A percentile compares a stretch with the other conserved stretches of the same genome.
These are phyloP conservation scores for Botrytis porri DNA, from an alignment of 2,329 filamentous ascomycete species.

Conservation along the genomic window DNA sequence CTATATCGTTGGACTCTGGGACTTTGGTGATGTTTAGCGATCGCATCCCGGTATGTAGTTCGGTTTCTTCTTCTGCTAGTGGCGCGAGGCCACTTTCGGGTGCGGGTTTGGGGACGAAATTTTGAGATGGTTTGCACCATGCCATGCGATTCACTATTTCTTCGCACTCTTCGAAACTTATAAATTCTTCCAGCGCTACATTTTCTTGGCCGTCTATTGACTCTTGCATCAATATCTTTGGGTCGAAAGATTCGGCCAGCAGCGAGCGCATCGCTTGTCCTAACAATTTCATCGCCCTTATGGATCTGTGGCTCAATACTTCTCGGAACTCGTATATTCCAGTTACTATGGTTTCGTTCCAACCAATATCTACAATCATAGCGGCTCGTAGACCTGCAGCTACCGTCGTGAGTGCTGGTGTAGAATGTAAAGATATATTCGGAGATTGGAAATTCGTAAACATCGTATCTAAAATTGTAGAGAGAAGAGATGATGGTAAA, in stretches of 20 bases:
- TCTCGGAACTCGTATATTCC: conserved; percentile 89
- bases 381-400: conserved; percentile 83
- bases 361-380: conserved; percentile 85
- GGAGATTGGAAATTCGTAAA: conserved; percentile 81
- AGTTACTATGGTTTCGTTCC: conserved; percentile 84
- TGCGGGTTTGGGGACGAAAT: conserved; percentile 21
- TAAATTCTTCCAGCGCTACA: conserved; percentile 31
- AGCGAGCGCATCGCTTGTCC: conserved; percentile 66
- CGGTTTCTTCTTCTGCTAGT: conserved; percentile 54
- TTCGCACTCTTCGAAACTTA: conserved; percentile 77
- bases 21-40: conserved; percentile 29
- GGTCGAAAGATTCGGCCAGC: conserved; percentile 48
- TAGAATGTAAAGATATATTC: conserved; percentile 75
- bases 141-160: conserved; percentile 71
- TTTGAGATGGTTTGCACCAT: conserved; percentile 60
- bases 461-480: conserved; percentile 70
- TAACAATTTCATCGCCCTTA: conserved; percentile 71
- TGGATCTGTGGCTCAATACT: conserved; percentile 65
- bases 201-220: conserved; percentile 12
- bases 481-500: conserved; percentile 74
- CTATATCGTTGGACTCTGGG: conserved; percentile 24
- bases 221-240: conserved; percentile 33
- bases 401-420: conserved; percentile 69
- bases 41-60: conserved; percentile 40
- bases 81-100: conserved; percentile 45